Percentiles rank a stretch among this genome's conserved stretches.
Conservation (phyloP, 208 protist genomes). For the Borovskyia barvae region DNA sequence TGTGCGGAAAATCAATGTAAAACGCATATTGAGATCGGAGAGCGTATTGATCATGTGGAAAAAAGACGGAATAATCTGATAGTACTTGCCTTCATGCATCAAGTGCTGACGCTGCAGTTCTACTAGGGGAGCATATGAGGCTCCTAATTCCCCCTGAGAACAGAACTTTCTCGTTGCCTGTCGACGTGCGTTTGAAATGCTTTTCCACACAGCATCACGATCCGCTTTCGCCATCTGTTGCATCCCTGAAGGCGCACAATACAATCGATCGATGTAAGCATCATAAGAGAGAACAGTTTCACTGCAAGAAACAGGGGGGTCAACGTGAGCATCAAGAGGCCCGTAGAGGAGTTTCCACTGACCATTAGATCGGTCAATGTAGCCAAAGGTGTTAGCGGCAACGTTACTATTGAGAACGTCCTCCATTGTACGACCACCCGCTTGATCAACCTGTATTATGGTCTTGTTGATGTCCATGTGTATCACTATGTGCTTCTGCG, state of each 20-base stretch:
- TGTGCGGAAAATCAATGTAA: slow-evolving; percentile 88
- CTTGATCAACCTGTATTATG: slow-evolving; percentile 82
- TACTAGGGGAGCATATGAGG: slow-evolving; percentile 57
- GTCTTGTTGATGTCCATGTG: slow-evolving; percentile 93
- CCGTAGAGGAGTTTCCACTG: slow-evolving; percentile 52
- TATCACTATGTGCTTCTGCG: slow-evolving; percentile 67
- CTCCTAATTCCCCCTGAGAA: slow-evolving; percentile 48
- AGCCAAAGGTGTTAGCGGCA: slow-evolving; percentile 75
- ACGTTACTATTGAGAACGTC: slow-evolving; percentile 89
- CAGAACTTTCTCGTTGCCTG: slow-evolving; percentile 63
- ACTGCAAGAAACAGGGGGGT: neutral
- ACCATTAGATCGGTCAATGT: slow-evolving; percentile 22
- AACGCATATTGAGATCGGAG: slow-evolving; percentile 73
- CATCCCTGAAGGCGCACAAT: slow-evolving; percentile 72
- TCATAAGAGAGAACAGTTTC: slow-evolving; percentile 54
- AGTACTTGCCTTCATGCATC: slow-evolving; percentile 21
- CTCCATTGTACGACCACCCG: slow-evolving; percentile 70
- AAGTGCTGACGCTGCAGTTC: slow-evolving; percentile 67
- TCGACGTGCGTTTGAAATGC: slow-evolving; percentile 46
- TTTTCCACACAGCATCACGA: slow-evolving; percentile 56
- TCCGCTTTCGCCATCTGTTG: slow-evolving; percentile 49
- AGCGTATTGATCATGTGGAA: slow-evolving; percentile 82
- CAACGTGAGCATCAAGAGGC: slow-evolving; percentile 23
- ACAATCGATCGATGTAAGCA: slow-evolving; percentile 57
- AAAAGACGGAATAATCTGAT: slow-evolving; percentile 82